Evolutionary conservation across 2,329 filamentous ascomycete genomes (phyloP).

Genomic region (Ceratocystis harringtonii): DNA sequence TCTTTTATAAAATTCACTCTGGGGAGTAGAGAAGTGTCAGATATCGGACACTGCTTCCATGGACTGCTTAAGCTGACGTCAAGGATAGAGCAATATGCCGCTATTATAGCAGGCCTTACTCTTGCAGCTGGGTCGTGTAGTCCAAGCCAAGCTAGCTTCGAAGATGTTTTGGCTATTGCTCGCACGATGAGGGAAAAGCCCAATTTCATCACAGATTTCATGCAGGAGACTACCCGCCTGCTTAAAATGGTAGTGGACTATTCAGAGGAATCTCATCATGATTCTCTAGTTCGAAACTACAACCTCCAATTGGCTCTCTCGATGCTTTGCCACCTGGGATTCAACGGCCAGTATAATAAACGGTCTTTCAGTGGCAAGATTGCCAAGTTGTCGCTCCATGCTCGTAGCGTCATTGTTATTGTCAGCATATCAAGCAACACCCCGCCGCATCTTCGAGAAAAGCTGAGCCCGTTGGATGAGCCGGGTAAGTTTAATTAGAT

Average conservation of each 20-base stretch:
- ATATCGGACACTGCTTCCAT: not conserved
- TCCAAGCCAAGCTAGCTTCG: conserved; percentile 38
- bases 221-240: conserved; percentile 52
- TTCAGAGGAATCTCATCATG: conserved; percentile 56
- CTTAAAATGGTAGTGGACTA: conserved; percentile 68
- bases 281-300: conserved; percentile 57
- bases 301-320: conserved; percentile 63
- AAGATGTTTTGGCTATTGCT: conserved; percentile 59
- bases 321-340: conserved; percentile 65
- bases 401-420: conserved; percentile 55
- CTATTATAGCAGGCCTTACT: conserved; percentile 47
- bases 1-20: too few species aligned
- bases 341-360: conserved; percentile 44
- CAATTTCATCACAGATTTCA: conserved; percentile 44
- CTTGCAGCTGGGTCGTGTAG: conserved; percentile 34
- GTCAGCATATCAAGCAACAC: conserved; percentile 47
- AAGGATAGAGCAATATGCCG: conserved; percentile 35
- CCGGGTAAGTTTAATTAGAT: conserved; percentile 24
- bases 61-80: not conserved
- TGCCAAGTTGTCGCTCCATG: conserved; percentile 57
- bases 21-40: too few species aligned
- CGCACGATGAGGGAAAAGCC: conserved; percentile 32
- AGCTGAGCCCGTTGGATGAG: conserved; percentile 47
- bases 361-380: conserved; percentile 58
- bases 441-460: conserved; percentile 38